Base-by-base conservation (phyloP, 2,329 filamentous ascomycete genomes). In the Piedraia hortae region DNA sequence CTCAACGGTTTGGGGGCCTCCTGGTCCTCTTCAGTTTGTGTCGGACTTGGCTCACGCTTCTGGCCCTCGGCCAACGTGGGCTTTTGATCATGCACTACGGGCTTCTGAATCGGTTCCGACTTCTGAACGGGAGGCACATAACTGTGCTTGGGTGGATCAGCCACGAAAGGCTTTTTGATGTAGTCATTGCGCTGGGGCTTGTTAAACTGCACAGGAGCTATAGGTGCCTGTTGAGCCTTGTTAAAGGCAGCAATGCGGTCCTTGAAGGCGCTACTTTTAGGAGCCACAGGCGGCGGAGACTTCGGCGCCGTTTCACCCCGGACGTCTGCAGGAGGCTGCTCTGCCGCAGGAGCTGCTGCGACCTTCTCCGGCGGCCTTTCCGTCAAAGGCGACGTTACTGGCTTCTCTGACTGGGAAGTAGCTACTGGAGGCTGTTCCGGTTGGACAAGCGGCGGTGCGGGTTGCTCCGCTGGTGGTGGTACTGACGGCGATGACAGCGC, bases 171-270 rank as follows among this genome's bases (percentile, higher is more conserved):
- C 47, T 93, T 93, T 56, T 82, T 91, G 46, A 97, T 67, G 39
- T 93, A 93, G 23, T 57, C 57, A 30, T 58, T 56, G 21, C 59
- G 52, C 14, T 57, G 51, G 6, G 49, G 47, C 2, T 63, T 63
- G 27, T 59, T 56, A 10, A 78, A 75, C 42, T 89, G 89, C 50
- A 88, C 82, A 1, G 85, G 85, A n/a, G 77, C 62, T 28, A 85
- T 54, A 5, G 85, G 85, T 3, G 78, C 65, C 4, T 78, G 77
- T 16, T 73, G 63, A 19, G 74, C 55, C 43, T 82, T 85, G 47
- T 97, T 97, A 52, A 97, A 97, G 19, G 85, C 82, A 15, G 85
- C 85, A 41, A 97, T 90, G 30, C 85, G 73, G 47, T 93, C 85
- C 41, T 63, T 80, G 52, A 97, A 93, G 2, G 85, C 77, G 38